A percentile compares a stretch with the other conserved stretches of the same genome.
Evolutionary conservation across 371 early-diverging fungal genomes (phyloP).

Genomic region (Mucor mucedo): DNA sequence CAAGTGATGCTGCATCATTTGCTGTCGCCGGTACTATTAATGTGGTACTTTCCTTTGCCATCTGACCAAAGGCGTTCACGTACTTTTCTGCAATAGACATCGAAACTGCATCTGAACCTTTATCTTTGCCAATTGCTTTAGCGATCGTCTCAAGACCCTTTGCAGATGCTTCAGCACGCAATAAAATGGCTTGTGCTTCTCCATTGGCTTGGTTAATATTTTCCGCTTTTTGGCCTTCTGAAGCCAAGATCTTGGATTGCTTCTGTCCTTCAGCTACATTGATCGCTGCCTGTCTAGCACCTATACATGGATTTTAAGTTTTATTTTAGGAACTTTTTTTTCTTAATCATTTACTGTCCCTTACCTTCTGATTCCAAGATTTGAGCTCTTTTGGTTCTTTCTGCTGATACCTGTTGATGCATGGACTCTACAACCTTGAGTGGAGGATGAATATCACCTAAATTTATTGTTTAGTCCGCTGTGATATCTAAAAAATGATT

Average conservation of each 20-base stretch:
- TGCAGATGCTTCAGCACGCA: not conserved
- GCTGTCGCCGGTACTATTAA: slow-evolving; percentile 10
- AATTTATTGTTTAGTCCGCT: not conserved
- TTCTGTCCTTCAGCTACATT: slow-evolving; percentile 8
- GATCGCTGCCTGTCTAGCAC: slow-evolving; percentile 13
- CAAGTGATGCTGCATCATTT: slow-evolving; percentile 8
- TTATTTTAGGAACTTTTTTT: not conserved
- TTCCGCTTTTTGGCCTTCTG: not conserved
- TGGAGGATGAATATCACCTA: slow-evolving; percentile 6
- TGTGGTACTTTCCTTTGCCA: slow-evolving; percentile 6
- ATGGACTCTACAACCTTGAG: slow-evolving; percentile 4
- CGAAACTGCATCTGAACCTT: slow-evolving; percentile 5
- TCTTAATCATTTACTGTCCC: not conserved
- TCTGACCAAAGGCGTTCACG: slow-evolving; percentile 1
- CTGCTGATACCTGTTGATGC: slow-evolving; percentile 4
- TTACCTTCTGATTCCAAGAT: slow-evolving; percentile 10
- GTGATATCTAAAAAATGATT: not conserved
- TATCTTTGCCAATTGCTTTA: slow-evolving; percentile 1
- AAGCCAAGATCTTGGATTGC: slow-evolving; percentile 1
- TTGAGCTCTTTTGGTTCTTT: slow-evolving; percentile 5
- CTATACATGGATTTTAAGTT: not conserved
- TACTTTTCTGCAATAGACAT: slow-evolving; percentile 11
- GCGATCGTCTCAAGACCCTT: slow-evolving; percentile 1
- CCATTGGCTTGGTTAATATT: slow-evolving; percentile 5
- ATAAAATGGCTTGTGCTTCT: slow-evolving; percentile 3